Evolutionary conservation across 345 rosid genomes (phyloP).

Genomic region (Durio zibethinus): DNA sequence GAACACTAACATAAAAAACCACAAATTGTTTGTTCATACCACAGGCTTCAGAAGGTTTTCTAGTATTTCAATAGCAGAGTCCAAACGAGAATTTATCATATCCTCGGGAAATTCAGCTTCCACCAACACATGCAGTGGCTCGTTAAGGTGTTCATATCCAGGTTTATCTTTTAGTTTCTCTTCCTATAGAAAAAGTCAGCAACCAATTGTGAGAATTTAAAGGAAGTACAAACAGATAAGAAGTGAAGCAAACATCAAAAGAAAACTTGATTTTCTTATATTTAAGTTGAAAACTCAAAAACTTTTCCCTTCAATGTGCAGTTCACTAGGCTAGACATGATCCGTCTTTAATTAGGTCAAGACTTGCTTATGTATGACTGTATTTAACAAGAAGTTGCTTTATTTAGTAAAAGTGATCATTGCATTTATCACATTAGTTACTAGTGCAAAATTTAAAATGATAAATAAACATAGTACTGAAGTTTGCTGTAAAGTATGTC

Average conservation of each 20-base stretch:
- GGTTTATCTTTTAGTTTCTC: constrained; percentile 91
- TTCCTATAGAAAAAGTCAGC: constrained; percentile 44
- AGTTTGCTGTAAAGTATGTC: background rate
- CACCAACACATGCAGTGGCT: constrained; percentile 78
- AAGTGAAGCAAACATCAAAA: background rate
- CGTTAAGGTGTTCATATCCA: constrained; percentile 90
- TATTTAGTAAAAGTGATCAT: background rate
- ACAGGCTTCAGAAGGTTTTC: constrained; percentile 85
- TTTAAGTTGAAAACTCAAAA: background rate
- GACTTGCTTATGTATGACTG: background rate
- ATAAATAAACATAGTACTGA: background rate
- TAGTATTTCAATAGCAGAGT: constrained; percentile 65
- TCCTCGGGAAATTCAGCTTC: constrained; percentile 95
- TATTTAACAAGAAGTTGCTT: background rate
- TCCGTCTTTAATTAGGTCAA: background rate
- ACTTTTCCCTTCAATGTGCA: background rate
- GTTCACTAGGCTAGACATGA: background rate
- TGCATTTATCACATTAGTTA: background rate
- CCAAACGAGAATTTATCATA: constrained; percentile 61
- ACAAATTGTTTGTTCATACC: constrained; percentile 37
- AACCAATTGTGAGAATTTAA: constrained; percentile 7
- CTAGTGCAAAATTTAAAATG: background rate
- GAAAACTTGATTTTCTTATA: background rate
- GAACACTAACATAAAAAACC: background rate
- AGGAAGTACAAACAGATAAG: background rate